A percentile compares a stretch with the other conserved stretches of the same genome.
These are phyloP conservation scores for Microdochium trichocladiopsis DNA, from an alignment of 2,329 filamentous ascomycete genomes.

Conservation along the genomic window DNA sequence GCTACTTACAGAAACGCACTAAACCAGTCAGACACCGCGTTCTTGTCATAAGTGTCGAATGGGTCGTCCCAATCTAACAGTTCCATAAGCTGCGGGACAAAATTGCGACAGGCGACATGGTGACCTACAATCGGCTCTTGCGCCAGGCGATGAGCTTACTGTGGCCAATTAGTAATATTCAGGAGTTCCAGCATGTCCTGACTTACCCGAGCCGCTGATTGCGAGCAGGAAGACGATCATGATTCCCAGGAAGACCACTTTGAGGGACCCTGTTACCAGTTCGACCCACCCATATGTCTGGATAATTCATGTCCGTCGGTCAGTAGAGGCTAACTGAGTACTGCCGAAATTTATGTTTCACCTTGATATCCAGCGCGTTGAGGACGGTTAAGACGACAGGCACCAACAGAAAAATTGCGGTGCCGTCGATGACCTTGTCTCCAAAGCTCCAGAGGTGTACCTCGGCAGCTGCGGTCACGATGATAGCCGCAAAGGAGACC, in stretches of 20 bases:
- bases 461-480: conserved; percentile 14
- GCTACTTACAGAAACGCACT: conserved; percentile 14
- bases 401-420: conserved; percentile 13
- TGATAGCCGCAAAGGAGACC: conserved; percentile 16
- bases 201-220: conserved; percentile 7
- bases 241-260: conserved; percentile 15
- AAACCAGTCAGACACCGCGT: conserved; percentile 14
- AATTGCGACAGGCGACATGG: not conserved
- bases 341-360: conserved; percentile 4
- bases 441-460: conserved; percentile 14
- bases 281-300: conserved; percentile 21
- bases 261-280: conserved; percentile 13
- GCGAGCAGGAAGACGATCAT: conserved; percentile 13
- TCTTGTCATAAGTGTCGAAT: conserved; percentile 8
- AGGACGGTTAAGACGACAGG: conserved; percentile 11
- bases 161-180: not conserved
- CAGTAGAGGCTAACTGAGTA: too few relatives aligned
- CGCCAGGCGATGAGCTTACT: not conserved
- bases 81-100: not conserved
- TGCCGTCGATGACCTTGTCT: conserved; percentile 7
- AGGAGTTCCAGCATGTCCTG: not conserved
- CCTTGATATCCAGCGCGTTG: conserved; percentile 15
- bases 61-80: conserved; percentile 9
- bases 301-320: too few relatives aligned
- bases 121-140: not conserved